phyloP scores from a whole-genome alignment of 2,329 filamentous ascomycete genomes.

The Drechmeria coniospora region DNA sequence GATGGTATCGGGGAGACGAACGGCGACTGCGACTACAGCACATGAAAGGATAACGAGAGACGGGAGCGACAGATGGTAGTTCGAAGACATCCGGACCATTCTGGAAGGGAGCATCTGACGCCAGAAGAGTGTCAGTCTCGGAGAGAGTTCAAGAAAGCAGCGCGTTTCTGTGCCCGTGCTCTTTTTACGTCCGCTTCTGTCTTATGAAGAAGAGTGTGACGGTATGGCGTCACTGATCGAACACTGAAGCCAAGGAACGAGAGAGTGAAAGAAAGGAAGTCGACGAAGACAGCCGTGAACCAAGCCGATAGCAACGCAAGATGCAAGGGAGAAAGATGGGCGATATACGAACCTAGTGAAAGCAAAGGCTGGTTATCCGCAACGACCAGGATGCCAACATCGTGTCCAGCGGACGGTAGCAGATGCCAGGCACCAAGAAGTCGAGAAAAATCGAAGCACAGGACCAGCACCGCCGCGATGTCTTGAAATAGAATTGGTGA shows the following conservation, averaged over 20 bases:
- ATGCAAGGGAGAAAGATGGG: neutral
- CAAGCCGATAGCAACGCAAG: neutral
- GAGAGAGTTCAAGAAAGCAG: constrained; percentile 1
- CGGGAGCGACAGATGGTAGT: constrained; percentile 13
- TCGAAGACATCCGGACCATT: constrained; percentile 23
- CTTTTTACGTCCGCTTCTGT: too few species aligned
- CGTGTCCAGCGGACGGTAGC: constrained; percentile 5
- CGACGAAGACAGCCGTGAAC: neutral
- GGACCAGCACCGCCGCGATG: too few species aligned
- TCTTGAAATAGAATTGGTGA: neutral
- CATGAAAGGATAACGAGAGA: constrained; percentile 16
- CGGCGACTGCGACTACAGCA: constrained; percentile 11
- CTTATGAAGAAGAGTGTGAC: neutral
- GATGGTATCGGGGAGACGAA: constrained; percentile 21
- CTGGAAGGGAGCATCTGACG: constrained; percentile 26
- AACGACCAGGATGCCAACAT: constrained; percentile 22
- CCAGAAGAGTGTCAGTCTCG: constrained; percentile 2
- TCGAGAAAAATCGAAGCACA: too few species aligned
- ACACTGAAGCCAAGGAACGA: too few species aligned
- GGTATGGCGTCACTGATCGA: neutral
- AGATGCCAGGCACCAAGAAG: neutral
- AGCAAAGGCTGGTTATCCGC: constrained; percentile 8
- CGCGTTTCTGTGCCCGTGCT: too few species aligned
- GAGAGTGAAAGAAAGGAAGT: too few species aligned
- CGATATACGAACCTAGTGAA: constrained; percentile 2